Conservation (phyloP, 2,329 filamentous ascomycete genomes). For the Penicillium paneum region DNA sequence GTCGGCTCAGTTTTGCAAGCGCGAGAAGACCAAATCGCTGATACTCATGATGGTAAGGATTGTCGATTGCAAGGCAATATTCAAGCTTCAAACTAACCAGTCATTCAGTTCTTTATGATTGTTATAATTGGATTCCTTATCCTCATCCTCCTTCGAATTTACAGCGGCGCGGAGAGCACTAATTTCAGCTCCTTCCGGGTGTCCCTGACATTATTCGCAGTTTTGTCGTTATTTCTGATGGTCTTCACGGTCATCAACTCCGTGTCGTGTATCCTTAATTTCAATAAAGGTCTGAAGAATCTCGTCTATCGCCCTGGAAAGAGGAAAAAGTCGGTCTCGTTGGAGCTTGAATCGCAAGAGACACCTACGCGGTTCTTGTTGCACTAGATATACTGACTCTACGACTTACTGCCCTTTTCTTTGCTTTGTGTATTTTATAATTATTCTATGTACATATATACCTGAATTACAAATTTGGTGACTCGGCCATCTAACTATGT, state of each 20-base stretch:
- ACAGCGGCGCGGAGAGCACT: not conserved
- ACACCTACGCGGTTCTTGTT: slow-evolving; percentile 5
- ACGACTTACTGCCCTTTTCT: not conserved
- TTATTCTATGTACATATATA: not conserved
- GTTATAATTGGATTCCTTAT: slow-evolving; percentile 11
- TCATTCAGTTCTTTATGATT: slow-evolving; percentile 11
- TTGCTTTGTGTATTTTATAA: not conserved
- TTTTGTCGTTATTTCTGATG: slow-evolving; percentile 13
- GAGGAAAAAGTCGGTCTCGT: not conserved
- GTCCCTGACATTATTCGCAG: slow-evolving; percentile 17
- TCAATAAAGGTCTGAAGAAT: slow-evolving; percentile 19
- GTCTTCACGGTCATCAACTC: slow-evolving; percentile 11
- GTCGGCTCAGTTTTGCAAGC: slow-evolving; percentile 17
- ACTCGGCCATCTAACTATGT: not conserved
- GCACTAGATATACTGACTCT: not conserved
- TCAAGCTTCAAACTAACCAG: not conserved
- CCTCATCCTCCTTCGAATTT: slow-evolving; percentile 7
- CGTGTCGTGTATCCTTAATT: slow-evolving; percentile 19
- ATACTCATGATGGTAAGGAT: slow-evolving; percentile 13
- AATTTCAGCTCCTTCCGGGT: slow-evolving; percentile 10
- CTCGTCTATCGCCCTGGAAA: slow-evolving; percentile 2
- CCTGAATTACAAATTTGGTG: not conserved
- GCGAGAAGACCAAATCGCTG: slow-evolving; percentile 18
- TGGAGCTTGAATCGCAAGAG: slow-evolving; percentile 4
- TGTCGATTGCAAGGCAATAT: not conserved